Evolutionary conservation across 108 stramenopile species (phyloP), one percentile per base, ranked within the genome.

Genomic region (Cyclotella distinguenda): DNA sequence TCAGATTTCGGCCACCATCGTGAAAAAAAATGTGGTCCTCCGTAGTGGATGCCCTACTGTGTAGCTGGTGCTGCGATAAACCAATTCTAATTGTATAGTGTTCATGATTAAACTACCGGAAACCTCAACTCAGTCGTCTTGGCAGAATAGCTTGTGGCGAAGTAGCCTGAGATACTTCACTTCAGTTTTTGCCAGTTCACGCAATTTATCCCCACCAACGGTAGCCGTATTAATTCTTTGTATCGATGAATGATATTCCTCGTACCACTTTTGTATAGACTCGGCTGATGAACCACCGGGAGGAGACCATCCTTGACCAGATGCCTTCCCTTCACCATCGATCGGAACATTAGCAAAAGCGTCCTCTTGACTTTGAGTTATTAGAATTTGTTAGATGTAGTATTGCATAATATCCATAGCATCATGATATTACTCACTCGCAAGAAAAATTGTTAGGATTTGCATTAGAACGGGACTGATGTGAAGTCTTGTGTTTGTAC

Each of bases 81-180:
- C n/a, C n/a, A n/a, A n/a, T n/a, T n/a, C n/a, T n/a, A n/a, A n/a
- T n/a, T n/a, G n/a, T n/a, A n/a, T n/a, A n/a, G n/a, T n/a, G n/a
- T n/a, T n/a, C n/a, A n/a, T n/a, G n/a, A n/a, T n/a, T n/a, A n/a
- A n/a, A n/a, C n/a, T n/a, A n/a, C n/a, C n/a, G n/a, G n/a, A n/a
- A n/a, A n/a, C n/a, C n/a, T n/a, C 6, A 47, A 47, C 30, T 47
- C 22, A 62, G 12, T 28, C 1, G 16, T 49, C 34, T 22, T 28
- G 21, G 40, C 69, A 70, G 34, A 70, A 70, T 19, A 70, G 38
- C n/a, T 42, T 18, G 33, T 70, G 69, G 10, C 69, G 60, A 10
- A 70, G 26, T 18, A 21, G 44, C 30, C 60, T 31, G 22, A 70
- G 52, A 32, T 40, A 16, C 6, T 54, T n/a, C 15, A 70, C 69